Base-by-base conservation (phyloP, 2,329 filamentous ascomycete genomes). In the Xylariales sp. region DNA sequence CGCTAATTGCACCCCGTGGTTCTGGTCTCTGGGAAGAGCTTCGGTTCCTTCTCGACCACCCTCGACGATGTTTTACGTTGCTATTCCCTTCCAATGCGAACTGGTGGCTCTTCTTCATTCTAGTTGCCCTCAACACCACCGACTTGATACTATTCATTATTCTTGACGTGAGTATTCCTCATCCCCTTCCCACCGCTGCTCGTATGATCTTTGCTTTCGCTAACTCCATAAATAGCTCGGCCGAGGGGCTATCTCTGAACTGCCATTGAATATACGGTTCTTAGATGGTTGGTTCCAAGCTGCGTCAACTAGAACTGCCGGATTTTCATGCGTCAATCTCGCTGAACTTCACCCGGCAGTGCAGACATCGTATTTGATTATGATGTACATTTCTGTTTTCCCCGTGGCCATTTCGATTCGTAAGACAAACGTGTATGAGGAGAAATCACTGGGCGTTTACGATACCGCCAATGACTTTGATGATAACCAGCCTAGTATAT, bases 371-470 rank as follows among this genome's bases (percentile, higher is more conserved):
- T 98, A 97, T 81, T 84, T 98, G 80, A 90, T 98, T 80, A 98
- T 98, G 96, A 98, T 98, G 96, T 98, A 98, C 80, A 97, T 98
- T 69, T 97, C 94, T 65, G 93, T 97, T 67, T 97, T 97, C 74
- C 95, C 95, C 5, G 97, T 98, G 74, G 95, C 96, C 77, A 98
- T 98, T 75, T 96, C 93, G 6, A 92, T 98, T 74, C 93, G 95
- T 61, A 87, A 93, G 71, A 97, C 95, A 66, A 98, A 98, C 78
- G 95, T 97, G 2, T 98, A 98, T 82, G 95, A 97, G 80, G 95
- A 98, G 78, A 93, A 91, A 72, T 93, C 90, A 0, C 86, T 96
- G 0, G 93, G 93, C 5, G 89, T 97, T 36, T 94, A 91, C 75
- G 83, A 82, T 57, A 81, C 81, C 23, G 76, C 81, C n/a, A 76